Evolutionary conservation across 805 yeast genomes (phyloP), one percentile per base, ranked within the genome.

Genomic region (Candida peoriensis): DNA sequence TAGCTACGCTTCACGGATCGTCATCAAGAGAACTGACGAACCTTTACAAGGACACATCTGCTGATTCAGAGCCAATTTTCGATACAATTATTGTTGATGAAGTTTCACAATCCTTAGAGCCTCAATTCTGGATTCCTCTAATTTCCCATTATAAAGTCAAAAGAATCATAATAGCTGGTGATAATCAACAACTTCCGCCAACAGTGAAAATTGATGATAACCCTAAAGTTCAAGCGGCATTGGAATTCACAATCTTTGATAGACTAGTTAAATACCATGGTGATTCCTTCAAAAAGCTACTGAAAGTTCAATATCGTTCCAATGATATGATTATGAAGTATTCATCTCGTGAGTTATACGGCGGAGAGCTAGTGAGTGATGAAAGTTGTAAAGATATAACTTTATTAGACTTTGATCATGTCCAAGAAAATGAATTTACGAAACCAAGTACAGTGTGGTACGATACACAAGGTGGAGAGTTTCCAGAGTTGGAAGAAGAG

Each of bases 51-150:
- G 34, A 41, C 25, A 34, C 34, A 2, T 46, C 43, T 23, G 57
- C 54, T 2, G 45, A 39, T 1, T n/a, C n/a, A n/a, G 52, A 60
- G 5, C 54, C 58, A 21, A 52, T 78, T 10, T 86, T 90, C 51
- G 86, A 85, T 44, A 77, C 95, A 0, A 66, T 90, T 21, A 83
- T 93, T 10, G 89, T 90, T 23, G 98, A 90, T 60, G 98, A 90
- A 58, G 96, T 90, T 0, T 87, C 97, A 0, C 98, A 90, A 57
- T 72, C 96, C 9, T 60, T 90, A 36, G 96, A 90, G 51, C 95
- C 97, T 1, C 95, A 90, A 46, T 88, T 97, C 50, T 89, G 97
- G 97, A 88, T 90, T 17, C 97, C 98, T 1, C 41, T 93, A 6
- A 66, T 87, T 4, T 71, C 73, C 24, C 90, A 84, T 48, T 62